Evolutionary conservation across 208 protist genomes (phyloP).

Genomic region (Leishmania mexicana): DNA sequence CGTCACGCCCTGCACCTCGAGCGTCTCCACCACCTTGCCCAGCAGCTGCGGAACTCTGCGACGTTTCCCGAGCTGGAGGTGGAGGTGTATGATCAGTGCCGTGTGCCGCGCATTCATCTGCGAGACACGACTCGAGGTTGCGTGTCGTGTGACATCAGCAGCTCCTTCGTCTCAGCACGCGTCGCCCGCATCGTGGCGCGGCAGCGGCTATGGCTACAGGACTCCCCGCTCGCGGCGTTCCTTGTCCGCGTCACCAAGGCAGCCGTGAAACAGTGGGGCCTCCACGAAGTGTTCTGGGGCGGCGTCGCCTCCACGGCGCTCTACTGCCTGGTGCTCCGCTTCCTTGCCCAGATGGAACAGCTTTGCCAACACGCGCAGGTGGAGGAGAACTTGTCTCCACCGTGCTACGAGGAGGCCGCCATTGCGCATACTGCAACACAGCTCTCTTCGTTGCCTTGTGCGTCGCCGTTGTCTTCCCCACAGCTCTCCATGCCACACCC

Average conservation of each 20-base stretch:
- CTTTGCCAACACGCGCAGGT: slow-evolving; percentile 15
- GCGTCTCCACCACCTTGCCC: slow-evolving; percentile 28
- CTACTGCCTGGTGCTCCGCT: slow-evolving; percentile 64
- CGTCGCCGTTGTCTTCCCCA: not conserved
- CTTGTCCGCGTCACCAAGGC: slow-evolving; percentile 68
- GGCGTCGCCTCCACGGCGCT: slow-evolving; percentile 62
- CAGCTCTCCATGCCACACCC: not conserved
- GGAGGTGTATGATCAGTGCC: slow-evolving; percentile 52
- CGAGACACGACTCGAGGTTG: slow-evolving; percentile 23
- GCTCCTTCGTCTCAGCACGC: slow-evolving; percentile 24
- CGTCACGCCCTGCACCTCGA: slow-evolving; percentile 27
- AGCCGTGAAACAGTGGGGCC: slow-evolving; percentile 55
- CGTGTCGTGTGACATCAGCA: slow-evolving; percentile 50
- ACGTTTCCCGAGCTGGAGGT: slow-evolving; percentile 16
- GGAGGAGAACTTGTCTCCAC: slow-evolving; percentile 28
- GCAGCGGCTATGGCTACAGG: slow-evolving; percentile 47
- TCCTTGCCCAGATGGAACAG: slow-evolving; percentile 41
- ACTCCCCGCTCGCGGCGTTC: slow-evolving; percentile 22
- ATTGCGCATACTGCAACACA: not conserved
- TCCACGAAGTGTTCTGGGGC: slow-evolving; percentile 55
- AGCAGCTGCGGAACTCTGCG: slow-evolving; percentile 15
- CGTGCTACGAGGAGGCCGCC: slow-evolving; percentile 28
- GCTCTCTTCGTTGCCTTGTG: not conserved
- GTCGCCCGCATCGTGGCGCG: slow-evolving; percentile 35
- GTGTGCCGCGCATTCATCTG: slow-evolving; percentile 53